These are phyloP conservation scores for Pythium rhizo-oryzae DNA, from an alignment of 352 stramenopile genomes.

Conservation along the genomic window DNA sequence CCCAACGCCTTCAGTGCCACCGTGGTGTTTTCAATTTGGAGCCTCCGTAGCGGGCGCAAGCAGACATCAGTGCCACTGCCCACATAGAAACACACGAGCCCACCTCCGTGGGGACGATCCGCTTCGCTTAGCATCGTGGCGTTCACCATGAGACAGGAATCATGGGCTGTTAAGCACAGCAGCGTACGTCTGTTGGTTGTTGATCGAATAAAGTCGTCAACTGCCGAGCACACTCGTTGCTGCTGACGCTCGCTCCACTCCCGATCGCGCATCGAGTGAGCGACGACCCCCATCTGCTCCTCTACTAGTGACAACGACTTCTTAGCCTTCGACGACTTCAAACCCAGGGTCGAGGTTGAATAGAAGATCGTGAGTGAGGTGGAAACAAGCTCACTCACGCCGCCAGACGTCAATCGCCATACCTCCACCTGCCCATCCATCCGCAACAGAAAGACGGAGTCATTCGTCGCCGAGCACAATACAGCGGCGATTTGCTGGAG, in stretches of 20 bases:
- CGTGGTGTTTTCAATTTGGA: background rate
- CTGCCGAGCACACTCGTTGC: background rate
- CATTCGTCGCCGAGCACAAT: background rate
- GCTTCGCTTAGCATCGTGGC: constrained; percentile 14
- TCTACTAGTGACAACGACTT: constrained; percentile 7
- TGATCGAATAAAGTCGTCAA: background rate
- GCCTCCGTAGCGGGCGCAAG: constrained; percentile 6
- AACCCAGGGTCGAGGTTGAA: background rate
- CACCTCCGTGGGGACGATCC: background rate
- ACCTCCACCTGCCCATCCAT: constrained; percentile 13
- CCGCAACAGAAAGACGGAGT: constrained; percentile 5
- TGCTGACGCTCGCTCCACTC: background rate
- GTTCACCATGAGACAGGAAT: constrained; percentile 18
- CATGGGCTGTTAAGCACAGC: constrained; percentile 5
- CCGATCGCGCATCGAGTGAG: background rate
- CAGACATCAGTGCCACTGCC: background rate
- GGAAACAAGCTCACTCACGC: background rate
- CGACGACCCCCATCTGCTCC: background rate
- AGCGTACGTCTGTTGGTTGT: background rate
- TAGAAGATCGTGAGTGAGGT: background rate
- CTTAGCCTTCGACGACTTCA: background rate
- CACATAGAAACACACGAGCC: constrained; percentile 8
- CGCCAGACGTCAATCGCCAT: background rate
- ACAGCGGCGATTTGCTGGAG: background rate
- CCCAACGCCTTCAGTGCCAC: background rate